Conservation (phyloP, 2,329 filamentous ascomycete genomes). For the Hymenoscyphus repandus region DNA sequence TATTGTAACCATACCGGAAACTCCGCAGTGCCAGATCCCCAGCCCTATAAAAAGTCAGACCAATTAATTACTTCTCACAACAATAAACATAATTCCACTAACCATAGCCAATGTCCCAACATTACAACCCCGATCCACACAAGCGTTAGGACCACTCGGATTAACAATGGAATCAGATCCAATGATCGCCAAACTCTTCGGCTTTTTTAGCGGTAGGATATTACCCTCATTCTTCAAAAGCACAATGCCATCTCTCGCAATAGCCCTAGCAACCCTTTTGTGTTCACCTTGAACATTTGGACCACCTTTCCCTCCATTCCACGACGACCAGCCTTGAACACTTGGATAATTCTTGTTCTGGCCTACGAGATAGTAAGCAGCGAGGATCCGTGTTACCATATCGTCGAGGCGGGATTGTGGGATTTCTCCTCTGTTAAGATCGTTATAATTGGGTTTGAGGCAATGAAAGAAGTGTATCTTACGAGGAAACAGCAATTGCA, state of each 20-base stretch:
- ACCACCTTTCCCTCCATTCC: slow-evolving; percentile 24
- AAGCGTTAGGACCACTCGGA: slow-evolving; percentile 57
- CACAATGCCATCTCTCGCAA: slow-evolving; percentile 53
- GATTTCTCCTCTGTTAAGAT: slow-evolving; percentile 48
- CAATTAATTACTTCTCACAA: neutral
- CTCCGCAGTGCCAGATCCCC: slow-evolving; percentile 53
- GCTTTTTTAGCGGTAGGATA: slow-evolving; percentile 51
- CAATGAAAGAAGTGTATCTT: slow-evolving; percentile 16
- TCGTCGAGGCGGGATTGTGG: slow-evolving; percentile 58
- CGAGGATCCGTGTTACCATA: slow-evolving; percentile 60
- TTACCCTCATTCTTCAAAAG: slow-evolving; percentile 61
- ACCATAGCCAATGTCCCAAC: slow-evolving; percentile 62
- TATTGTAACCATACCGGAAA: slow-evolving; percentile 45
- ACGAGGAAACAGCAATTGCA: slow-evolving; percentile 42
- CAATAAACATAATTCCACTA: slow-evolving; percentile 32
- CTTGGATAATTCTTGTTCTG: slow-evolving; percentile 44
- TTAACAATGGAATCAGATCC: slow-evolving; percentile 59
- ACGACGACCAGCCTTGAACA: slow-evolving; percentile 43
- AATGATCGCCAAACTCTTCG: slow-evolving; percentile 52
- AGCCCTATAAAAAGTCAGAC: slow-evolving; percentile 11
- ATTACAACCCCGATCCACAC: slow-evolving; percentile 55
- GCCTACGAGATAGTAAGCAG: slow-evolving; percentile 53
- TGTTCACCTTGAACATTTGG: slow-evolving; percentile 52
- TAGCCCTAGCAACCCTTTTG: slow-evolving; percentile 54
- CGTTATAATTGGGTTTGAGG: neutral